Base-by-base conservation (phyloP, 2,329 filamentous ascomycete genomes). In the Talaromyces sp. region DNA sequence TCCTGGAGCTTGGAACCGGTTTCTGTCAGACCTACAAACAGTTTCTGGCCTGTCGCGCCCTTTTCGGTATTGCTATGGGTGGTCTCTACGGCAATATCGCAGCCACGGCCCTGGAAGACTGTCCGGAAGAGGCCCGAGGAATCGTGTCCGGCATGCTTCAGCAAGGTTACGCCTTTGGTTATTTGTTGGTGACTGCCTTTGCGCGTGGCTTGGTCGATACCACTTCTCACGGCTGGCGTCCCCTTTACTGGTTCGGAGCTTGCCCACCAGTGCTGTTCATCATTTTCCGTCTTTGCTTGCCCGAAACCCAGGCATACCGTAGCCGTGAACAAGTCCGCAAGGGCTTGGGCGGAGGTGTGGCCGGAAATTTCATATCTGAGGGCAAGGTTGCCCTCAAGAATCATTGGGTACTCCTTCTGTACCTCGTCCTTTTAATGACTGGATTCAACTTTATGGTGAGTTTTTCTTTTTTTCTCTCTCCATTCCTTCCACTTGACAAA, bases 241-340 rank as follows among this genome's bases (percentile, higher is more conserved):
- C 91, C 0, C 80, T 96, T 0, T 96, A 87, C 80, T 96, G 92
- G 91, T 96, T 96, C 73, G 91, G 88, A 13, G 90, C 91, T 6
- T 84, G 87, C 41, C 90, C 90, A 0, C 92, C 92, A 0, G 82
- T 92, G 1, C 73, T 96, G 32, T 88, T 96, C 75, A 96, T 96
- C 70, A 69, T 86, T 58, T 91, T 89, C 80, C 88, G 92, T 35
- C 78, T 93, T 24, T 85, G 83, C 71, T 81, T 96, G 1, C 89
- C 90, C 6, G 92, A 96, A 77, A 96, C 91, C 0, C 77, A 89
- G 52, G 83, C 86, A 0, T 96, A 89, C 75, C 81, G 66, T n/a
- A 68, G 89, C 69, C 85, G 89, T 58, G 81, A 87, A 69, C 82
- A 81, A 3, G 77, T 90, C 24, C 84, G 90, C 38, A 80, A 83